Conservation (phyloP, 2,329 filamentous ascomycete genomes). For the Alternaria arborescens region DNA sequence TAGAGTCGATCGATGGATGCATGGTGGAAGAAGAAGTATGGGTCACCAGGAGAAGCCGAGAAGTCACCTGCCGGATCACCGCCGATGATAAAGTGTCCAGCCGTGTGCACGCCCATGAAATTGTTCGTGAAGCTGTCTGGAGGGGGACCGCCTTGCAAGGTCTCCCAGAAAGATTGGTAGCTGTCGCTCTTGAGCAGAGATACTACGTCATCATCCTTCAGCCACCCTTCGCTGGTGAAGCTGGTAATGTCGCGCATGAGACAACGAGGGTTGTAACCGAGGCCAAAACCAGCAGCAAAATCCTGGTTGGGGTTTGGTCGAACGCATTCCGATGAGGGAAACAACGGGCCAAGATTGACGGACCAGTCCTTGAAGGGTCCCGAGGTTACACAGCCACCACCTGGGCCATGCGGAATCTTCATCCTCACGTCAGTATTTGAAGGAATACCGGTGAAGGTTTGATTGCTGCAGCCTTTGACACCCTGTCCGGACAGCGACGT, state of each 20-base stretch:
- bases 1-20: conserved; percentile 49
- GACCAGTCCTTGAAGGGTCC: conserved; percentile 60
- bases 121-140: conserved; percentile 43
- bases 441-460: no score
- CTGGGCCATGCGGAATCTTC: conserved; percentile 58
- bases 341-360: conserved; percentile 59
- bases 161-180: conserved; percentile 43
- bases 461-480: conserved; percentile 28
- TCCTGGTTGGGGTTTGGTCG: conserved; percentile 38
- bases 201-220: conserved; percentile 22
- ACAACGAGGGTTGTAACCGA: conserved; percentile 51
- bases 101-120: conserved; percentile 56
- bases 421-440: no score
- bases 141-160: conserved; percentile 47
- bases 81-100: conserved; percentile 57
- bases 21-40: conserved; percentile 57
- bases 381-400: conserved; percentile 62
- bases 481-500: conserved; percentile 59
- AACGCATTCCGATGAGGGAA: conserved; percentile 32
- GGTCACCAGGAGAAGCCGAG: conserved; percentile 57
- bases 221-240: conserved; percentile 10
- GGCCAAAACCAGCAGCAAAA: conserved; percentile 18
- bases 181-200: conserved; percentile 24
- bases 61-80: conserved; percentile 59
- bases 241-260: conserved; percentile 48